Conservation (phyloP, 129 eudicot genomes). For the Daucus carota region DH1_v3.0 NC_030383.2:46326501-46327000, state of each 20-base stretch:
- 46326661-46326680: neutral
- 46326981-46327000: constrained; percentile 10
- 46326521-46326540: too few species aligned
- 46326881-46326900: constrained; percentile 2
- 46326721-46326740: neutral
- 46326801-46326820: too few species aligned
- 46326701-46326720: neutral
- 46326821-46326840: neutral
- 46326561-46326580: neutral
- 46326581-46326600: neutral
- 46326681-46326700: neutral
- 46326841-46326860: neutral
- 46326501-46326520: too few species aligned
- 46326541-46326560: neutral
- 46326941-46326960: constrained; percentile 5
- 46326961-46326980: neutral
- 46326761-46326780: neutral
- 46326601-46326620: neutral
- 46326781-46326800: neutral
- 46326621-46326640: neutral
- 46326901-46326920: neutral
- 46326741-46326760: neutral
- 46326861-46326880: constrained; percentile 8
- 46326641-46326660: neutral
- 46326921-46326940: constrained; percentile 8